A percentile compares a stretch with the other conserved stretches of the same genome.
phyloP scores from a whole-genome alignment of 805 yeast genomes.

The Clavispora phyllophila region DNA sequence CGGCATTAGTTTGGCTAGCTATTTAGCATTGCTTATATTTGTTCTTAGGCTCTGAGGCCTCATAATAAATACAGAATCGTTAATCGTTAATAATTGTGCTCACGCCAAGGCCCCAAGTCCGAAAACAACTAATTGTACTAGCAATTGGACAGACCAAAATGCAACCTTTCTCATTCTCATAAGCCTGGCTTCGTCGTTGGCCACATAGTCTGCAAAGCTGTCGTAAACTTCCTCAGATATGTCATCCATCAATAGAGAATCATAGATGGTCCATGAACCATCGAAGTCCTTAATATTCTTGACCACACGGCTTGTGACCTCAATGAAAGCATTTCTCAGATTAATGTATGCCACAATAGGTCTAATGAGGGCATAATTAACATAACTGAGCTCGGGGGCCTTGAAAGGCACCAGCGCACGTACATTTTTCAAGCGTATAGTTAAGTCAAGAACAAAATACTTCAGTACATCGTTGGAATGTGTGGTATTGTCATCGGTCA shows the following conservation, averaged over 20 bases:
- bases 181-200: constrained; percentile 75
- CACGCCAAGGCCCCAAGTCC: constrained; percentile 60
- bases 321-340: constrained; percentile 83
- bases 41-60: constrained; percentile 35
- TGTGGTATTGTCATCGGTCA: constrained; percentile 16
- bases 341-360: constrained; percentile 96
- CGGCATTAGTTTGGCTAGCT: constrained; percentile 45
- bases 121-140: constrained; percentile 77
- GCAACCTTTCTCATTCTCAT: constrained; percentile 78
- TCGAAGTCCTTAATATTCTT: constrained; percentile 80
- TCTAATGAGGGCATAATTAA: constrained; percentile 84
- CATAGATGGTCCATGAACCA: constrained; percentile 96
- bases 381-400: constrained; percentile 81
- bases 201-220: constrained; percentile 82
- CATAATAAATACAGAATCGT: not conserved
- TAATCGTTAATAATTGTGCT: not conserved
- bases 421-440: constrained; percentile 76
- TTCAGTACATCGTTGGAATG: constrained; percentile 36
- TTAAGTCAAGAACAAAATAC: constrained; percentile 72
- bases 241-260: constrained; percentile 86
- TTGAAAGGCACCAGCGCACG: constrained; percentile 86
- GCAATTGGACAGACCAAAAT: constrained; percentile 85
- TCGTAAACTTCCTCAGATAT: constrained; percentile 84
- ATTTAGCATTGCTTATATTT: constrained; percentile 47
- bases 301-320: constrained; percentile 75